phyloP scores from a whole-genome alignment of 768 basidiomycete species.

The Sporobolomyces phaffii region DNA sequence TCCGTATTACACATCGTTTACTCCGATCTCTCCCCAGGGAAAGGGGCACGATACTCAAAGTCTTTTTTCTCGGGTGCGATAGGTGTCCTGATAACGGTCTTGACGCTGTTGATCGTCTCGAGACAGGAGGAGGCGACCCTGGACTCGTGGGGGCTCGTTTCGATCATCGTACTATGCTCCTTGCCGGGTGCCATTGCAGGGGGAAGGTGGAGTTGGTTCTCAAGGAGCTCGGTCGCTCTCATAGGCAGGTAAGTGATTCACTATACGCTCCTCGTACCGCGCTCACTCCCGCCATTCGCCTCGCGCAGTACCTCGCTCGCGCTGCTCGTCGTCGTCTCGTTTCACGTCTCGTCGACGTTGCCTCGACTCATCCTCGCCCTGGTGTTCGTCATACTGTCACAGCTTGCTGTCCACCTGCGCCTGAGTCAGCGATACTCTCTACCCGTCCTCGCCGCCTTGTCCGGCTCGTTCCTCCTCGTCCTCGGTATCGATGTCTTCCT shows the following conservation, averaged over 20 bases:
- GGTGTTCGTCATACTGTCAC: background rate
- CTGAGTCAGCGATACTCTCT: background rate
- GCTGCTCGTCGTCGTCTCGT: constrained; percentile 14
- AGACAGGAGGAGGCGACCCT: background rate
- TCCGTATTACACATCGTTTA: too few relatives aligned
- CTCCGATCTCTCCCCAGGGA: too few relatives aligned
- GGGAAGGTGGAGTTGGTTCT: constrained; percentile 7
- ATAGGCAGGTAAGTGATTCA: constrained; percentile 16
- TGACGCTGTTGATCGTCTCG: constrained; percentile 11
- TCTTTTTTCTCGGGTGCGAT: too few relatives aligned
- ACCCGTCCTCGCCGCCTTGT: background rate
- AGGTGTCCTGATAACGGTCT: background rate
- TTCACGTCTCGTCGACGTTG: background rate
- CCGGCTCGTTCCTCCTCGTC: constrained; percentile 17
- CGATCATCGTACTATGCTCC: constrained; percentile 1
- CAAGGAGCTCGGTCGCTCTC: background rate
- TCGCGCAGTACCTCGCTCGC: constrained; percentile 7
- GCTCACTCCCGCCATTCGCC: background rate
- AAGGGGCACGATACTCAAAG: too few relatives aligned
- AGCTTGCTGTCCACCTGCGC: background rate
- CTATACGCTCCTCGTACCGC: too few relatives aligned
- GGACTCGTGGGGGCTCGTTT: constrained; percentile 12
- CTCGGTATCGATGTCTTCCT: constrained; percentile 21
- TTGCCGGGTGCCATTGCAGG: constrained; percentile 8
- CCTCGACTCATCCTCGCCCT: constrained; percentile 13